These are phyloP conservation scores for Vicia faba DNA, from an alignment of 306 rosid species.

Conservation along the genomic window DNA sequence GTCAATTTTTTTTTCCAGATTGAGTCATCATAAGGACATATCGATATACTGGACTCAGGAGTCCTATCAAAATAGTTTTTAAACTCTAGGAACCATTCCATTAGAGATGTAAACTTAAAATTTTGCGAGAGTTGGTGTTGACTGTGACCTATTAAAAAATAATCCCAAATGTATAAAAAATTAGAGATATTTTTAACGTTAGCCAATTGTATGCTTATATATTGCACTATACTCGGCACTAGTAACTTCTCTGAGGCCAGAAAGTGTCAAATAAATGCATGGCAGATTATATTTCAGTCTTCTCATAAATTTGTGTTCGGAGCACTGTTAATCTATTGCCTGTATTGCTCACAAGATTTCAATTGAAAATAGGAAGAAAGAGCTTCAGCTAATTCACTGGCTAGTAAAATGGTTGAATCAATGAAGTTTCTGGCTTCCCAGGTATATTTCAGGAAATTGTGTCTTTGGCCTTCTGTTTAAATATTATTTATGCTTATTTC, in stretches of 20 bases:
- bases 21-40: slow-evolving; percentile 17
- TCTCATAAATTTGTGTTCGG: slow-evolving; percentile 21
- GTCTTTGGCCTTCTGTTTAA: slow-evolving; percentile 26
- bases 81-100: slow-evolving; percentile 5
- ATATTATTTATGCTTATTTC: slow-evolving; percentile 24
- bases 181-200: slow-evolving; percentile 4
- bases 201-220: slow-evolving; percentile 12
- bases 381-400: slow-evolving; percentile 70
- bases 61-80: slow-evolving; percentile 1
- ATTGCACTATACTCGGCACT: slow-evolving; percentile 23
- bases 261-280: slow-evolving; percentile 30
- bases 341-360: slow-evolving; percentile 33
- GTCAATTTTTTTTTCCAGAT: not conserved
- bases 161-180: not conserved
- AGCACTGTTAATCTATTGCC: slow-evolving; percentile 32
- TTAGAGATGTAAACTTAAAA: slow-evolving; percentile 20
- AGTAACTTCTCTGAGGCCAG: slow-evolving; percentile 25
- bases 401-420: slow-evolving; percentile 85
- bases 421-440: slow-evolving; percentile 78
- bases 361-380: slow-evolving; percentile 77
- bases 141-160: slow-evolving; percentile 12
- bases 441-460: slow-evolving; percentile 54
- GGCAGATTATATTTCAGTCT: slow-evolving; percentile 6
- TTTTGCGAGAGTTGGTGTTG: slow-evolving; percentile 21
- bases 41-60: slow-evolving; percentile 8